phyloP scores from a whole-genome alignment of 331 rosid genomes.

The Malus hybrid region DNA sequence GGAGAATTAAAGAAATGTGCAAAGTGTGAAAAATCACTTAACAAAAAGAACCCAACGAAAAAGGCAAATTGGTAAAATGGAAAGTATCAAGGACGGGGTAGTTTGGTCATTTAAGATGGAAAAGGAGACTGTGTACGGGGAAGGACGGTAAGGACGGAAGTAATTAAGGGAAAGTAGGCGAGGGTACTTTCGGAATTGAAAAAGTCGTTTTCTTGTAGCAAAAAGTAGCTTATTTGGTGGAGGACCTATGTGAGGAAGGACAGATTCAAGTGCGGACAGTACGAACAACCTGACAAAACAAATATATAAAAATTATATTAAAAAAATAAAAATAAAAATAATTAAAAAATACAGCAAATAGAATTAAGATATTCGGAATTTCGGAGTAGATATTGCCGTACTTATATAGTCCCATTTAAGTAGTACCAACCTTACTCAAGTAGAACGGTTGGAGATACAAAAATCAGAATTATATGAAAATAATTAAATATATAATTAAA shows the following conservation, averaged over 20 bases:
- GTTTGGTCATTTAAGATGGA: not conserved
- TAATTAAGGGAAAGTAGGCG: not conserved
- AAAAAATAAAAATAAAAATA: not conserved
- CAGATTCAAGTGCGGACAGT: constrained; percentile 68
- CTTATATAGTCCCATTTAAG: constrained; percentile 48
- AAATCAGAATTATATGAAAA: not conserved
- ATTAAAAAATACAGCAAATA: not conserved
- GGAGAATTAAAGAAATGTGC: not conserved
- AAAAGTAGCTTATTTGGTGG: constrained; percentile 48
- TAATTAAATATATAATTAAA: not conserved
- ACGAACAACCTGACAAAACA: constrained; percentile 33
- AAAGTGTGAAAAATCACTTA: not conserved
- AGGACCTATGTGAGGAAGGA: constrained; percentile 91
- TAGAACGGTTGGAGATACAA: constrained; percentile 57
- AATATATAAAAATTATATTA: not conserved
- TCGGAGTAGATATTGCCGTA: constrained; percentile 47
- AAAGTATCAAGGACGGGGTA: not conserved
- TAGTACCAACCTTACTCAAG: constrained; percentile 88
- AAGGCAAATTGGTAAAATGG: not conserved
- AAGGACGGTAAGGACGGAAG: constrained; percentile 58
- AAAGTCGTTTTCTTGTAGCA: constrained; percentile 5
- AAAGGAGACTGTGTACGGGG: constrained; percentile 33
- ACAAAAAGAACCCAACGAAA: not conserved
- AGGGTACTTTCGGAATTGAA: constrained; percentile 24
- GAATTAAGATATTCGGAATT: constrained; percentile 5